Evolutionary conservation across 2,329 filamentous ascomycete species (phyloP).

Genomic region (Botryotinia calthae): DNA sequence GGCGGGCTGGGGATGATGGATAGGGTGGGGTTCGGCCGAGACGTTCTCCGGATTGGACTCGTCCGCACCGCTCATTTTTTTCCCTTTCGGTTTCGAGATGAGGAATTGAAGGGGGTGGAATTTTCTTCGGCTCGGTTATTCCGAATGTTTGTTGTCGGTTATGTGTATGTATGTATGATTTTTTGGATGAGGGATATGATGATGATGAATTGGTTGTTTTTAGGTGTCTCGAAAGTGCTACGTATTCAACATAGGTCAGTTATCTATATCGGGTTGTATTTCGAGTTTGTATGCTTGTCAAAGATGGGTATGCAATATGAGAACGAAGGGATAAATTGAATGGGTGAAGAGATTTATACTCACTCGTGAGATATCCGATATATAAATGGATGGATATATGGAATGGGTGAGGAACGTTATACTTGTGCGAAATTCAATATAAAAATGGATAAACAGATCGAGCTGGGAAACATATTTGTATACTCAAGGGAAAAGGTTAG

Average conservation of each 20-base stretch:
- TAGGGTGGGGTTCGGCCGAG: not conserved
- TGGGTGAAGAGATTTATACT: too few relatives aligned
- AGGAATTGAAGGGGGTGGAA: not conserved
- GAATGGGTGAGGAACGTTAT: not conserved
- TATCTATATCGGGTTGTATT: not conserved
- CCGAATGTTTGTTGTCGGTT: rapidly evolving
- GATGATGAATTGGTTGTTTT: not conserved
- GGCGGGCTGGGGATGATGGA: not conserved
- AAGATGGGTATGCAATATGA: not conserved
- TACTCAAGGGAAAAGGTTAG: not conserved
- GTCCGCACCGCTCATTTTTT: not conserved
- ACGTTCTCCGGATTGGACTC: not conserved
- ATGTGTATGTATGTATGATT: not conserved
- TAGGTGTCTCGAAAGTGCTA: not conserved
- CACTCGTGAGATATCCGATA: not conserved
- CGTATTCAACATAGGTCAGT: not conserved
- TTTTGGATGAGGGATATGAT: not conserved
- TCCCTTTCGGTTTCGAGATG: not conserved
- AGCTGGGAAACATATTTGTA: not conserved
- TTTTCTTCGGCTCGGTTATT: not conserved
- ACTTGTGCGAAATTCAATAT: not conserved
- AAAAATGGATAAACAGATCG: not conserved
- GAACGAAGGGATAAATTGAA: too few relatives aligned
- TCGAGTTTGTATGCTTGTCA: not conserved
- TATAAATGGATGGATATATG: not conserved